Percentiles rank a stretch among this genome's conserved stretches.
phyloP scores from a whole-genome alignment of 2,329 filamentous ascomycete species.

The Akanthomyces dipterigenus region DNA sequence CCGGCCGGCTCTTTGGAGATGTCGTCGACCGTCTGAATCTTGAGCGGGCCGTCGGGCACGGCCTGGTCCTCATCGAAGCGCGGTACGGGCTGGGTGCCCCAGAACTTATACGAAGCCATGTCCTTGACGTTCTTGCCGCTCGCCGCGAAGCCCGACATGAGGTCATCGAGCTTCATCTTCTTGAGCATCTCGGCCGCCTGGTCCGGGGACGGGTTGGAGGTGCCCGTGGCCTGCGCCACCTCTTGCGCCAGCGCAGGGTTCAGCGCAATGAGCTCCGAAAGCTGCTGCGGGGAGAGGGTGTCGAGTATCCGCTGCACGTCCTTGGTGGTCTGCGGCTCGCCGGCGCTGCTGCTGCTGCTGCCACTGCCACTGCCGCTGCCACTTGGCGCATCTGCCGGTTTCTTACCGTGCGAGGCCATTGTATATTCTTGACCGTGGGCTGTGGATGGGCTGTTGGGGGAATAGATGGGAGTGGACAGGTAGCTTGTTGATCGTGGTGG shows the following conservation, averaged over 20 bases:
- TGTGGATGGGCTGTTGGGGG: background rate
- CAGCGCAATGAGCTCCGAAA: slow-evolving; percentile 61
- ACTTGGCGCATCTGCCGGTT: slow-evolving; percentile 28
- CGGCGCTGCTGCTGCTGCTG: slow-evolving; percentile 22
- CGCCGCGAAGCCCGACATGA: slow-evolving; percentile 68
- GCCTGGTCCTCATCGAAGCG: slow-evolving; percentile 60
- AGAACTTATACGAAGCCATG: slow-evolving; percentile 97
- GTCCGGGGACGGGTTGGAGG: slow-evolving; percentile 30
- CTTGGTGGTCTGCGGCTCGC: slow-evolving; percentile 25
- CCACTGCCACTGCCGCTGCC: slow-evolving; percentile 27
- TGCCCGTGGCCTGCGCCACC: slow-evolving; percentile 29
- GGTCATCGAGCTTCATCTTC: slow-evolving; percentile 60
- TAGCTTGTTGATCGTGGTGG: slow-evolving; percentile 11
- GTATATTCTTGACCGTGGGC: background rate
- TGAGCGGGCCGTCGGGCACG: slow-evolving; percentile 74
- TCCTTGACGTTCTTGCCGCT: slow-evolving; percentile 88
- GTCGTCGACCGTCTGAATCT: slow-evolving; percentile 68
- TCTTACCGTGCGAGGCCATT: slow-evolving; percentile 28
- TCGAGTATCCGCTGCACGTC: slow-evolving; percentile 45
- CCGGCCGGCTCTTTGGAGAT: slow-evolving; percentile 71
- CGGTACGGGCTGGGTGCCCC: slow-evolving; percentile 93
- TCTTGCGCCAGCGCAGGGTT: slow-evolving; percentile 67
- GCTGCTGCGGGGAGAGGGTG: slow-evolving; percentile 48
- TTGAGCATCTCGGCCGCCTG: slow-evolving; percentile 48
- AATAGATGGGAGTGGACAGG: background rate